phyloP scores from a whole-genome alignment of 805 yeast species.

The Wickerhamiella cacticola region DNA sequence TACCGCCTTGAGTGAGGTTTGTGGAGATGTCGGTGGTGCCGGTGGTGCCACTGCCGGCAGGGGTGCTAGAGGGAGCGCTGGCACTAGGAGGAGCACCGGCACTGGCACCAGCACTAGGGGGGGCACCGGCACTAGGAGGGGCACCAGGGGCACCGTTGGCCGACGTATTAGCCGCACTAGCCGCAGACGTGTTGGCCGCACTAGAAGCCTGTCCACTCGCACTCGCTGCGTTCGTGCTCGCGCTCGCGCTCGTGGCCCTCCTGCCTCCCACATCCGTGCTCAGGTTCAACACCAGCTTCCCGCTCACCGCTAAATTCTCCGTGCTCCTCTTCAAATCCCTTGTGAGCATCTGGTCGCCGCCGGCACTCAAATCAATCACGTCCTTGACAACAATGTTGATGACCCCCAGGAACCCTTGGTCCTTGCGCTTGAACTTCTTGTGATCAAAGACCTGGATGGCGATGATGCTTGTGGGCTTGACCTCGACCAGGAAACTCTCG shows the following conservation, averaged over 20 bases:
- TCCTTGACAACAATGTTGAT: conserved; percentile 85
- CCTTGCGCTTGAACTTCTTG: conserved; percentile 93
- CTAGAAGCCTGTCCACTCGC: conserved; percentile 12
- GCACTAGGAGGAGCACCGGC: neutral
- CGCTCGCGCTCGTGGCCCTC: conserved; percentile 19
- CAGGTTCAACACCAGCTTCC: conserved; percentile 59
- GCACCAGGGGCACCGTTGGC: conserved; percentile 12
- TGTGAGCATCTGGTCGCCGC: conserved; percentile 66
- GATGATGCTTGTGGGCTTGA: conserved; percentile 43
- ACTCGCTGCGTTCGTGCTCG: no score
- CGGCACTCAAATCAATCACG: conserved; percentile 47
- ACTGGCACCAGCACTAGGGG: neutral
- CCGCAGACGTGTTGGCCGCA: conserved; percentile 6
- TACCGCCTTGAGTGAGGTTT: conserved; percentile 15
- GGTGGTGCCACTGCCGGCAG: conserved; percentile 12
- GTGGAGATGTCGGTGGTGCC: neutral
- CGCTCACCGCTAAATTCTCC: conserved; percentile 85
- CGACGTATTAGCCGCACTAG: neutral
- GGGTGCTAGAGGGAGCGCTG: neutral
- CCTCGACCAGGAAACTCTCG: conserved; percentile 67
- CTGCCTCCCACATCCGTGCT: conserved; percentile 26
- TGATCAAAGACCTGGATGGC: conserved; percentile 95
- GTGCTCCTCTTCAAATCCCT: conserved; percentile 75
- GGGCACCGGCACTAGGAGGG: neutral
- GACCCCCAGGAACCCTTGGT: conserved; percentile 95